These are phyloP conservation scores for Euphorbia corollata DNA, from an alignment of 441 rosid genomes.

Conservation along the genomic window DNA sequence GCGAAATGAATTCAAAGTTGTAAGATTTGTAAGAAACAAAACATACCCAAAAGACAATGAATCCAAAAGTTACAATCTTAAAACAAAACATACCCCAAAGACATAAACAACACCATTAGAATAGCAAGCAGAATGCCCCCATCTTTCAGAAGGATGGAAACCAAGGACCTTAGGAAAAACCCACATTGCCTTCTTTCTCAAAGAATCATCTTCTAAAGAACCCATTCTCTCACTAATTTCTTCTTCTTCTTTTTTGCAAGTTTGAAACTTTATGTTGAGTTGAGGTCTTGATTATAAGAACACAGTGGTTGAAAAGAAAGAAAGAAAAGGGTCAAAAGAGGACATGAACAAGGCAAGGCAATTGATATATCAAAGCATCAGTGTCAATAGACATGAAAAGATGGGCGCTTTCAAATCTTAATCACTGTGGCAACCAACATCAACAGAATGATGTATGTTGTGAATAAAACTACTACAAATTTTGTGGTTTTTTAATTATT, in stretches of 20 bases:
- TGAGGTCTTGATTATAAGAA: background rate
- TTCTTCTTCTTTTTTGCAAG: background rate
- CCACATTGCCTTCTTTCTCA: conserved; percentile 62
- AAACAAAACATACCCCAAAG: conserved; percentile 47
- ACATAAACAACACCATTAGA: conserved; percentile 52
- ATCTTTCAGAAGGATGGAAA: conserved; percentile 61
- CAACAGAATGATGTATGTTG: conserved; percentile 30
- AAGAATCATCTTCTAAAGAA: conserved; percentile 34
- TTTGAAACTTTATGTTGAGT: background rate
- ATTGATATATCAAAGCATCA: conserved; percentile 49
- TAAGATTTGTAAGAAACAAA: background rate
- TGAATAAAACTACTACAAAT: conserved; percentile 25
- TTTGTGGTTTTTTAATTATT: background rate
- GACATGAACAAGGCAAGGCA: conserved; percentile 42
- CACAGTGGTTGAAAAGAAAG: conserved; percentile 16
- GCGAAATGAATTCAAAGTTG: background rate
- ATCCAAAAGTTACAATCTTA: too few relatives aligned
- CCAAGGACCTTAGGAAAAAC: conserved; percentile 49
- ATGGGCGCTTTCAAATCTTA: conserved; percentile 75
- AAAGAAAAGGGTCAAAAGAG: conserved; percentile 31
- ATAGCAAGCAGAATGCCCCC: conserved; percentile 75
- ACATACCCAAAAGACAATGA: background rate
- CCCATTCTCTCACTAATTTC: too few relatives aligned
- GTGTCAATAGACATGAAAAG: conserved; percentile 74
- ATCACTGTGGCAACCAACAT: conserved; percentile 61